Evolutionary conservation across 2,329 filamentous ascomycete genomes (phyloP).

Genomic region (Esteya vermicola): DNA sequence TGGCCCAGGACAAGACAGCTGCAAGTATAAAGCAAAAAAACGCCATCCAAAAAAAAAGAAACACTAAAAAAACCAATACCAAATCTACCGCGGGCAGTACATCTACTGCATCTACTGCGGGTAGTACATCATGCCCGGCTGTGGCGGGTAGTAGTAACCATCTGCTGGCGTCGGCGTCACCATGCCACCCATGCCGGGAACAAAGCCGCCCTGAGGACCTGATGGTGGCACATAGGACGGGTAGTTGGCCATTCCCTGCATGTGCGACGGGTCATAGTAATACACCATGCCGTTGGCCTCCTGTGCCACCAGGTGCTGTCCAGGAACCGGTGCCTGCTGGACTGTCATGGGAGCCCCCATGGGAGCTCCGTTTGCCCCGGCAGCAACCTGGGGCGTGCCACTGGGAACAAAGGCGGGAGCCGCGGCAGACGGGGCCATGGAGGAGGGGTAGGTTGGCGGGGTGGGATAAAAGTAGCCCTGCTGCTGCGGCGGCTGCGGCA

Average conservation of each 20-base stretch:
- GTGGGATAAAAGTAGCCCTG: slow-evolving; percentile 18
- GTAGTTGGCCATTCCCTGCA: slow-evolving; percentile 39
- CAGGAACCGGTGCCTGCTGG: slow-evolving; percentile 16
- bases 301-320: slow-evolving; percentile 51
- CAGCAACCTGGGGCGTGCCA: slow-evolving; percentile 26
- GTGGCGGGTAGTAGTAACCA: slow-evolving; percentile 56
- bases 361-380: slow-evolving; percentile 18
- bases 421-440: slow-evolving; percentile 19
- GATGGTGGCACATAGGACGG: slow-evolving; percentile 28
- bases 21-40: too few species aligned
- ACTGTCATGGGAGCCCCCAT: slow-evolving; percentile 24
- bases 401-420: slow-evolving; percentile 45
- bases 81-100: too few species aligned
- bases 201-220: slow-evolving; percentile 30
- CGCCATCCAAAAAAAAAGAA: not conserved
- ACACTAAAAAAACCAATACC: not conserved
- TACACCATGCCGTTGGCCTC: slow-evolving; percentile 95
- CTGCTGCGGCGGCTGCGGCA: slow-evolving; percentile 30
- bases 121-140: slow-evolving; percentile 46
- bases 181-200: slow-evolving; percentile 46
- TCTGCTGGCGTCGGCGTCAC: slow-evolving; percentile 50
- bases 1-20: too few species aligned
- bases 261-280: slow-evolving; percentile 73
- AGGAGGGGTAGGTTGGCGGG: slow-evolving; percentile 13
- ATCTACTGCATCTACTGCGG: slow-evolving; percentile 30